Conservation (phyloP, 257 asterid species). For the Galeopsis tetrahit region DNA sequence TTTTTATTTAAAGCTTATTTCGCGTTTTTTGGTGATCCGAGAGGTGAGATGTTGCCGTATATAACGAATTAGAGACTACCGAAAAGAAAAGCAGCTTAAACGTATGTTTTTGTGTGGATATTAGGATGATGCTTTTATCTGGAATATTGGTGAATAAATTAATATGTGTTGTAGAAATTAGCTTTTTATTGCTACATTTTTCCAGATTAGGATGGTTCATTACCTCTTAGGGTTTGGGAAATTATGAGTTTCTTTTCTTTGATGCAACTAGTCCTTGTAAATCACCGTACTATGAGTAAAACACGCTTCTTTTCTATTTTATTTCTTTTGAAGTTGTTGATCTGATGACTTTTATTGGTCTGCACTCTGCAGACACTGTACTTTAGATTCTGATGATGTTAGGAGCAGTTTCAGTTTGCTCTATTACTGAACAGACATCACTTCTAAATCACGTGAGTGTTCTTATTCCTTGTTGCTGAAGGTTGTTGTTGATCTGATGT, state of each 20-base stretch:
- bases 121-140: background rate
- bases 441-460: constrained; percentile 47
- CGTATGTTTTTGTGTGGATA: background rate
- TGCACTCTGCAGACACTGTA: constrained; percentile 42
- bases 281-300: background rate
- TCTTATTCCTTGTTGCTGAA: constrained; percentile 21
- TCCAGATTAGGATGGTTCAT: background rate
- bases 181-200: background rate
- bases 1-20: constrained; percentile 7
- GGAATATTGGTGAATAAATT: constrained; percentile 6
- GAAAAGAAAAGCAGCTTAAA: background rate
- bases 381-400: constrained; percentile 30
- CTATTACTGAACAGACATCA: constrained; percentile 35
- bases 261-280: constrained; percentile 4
- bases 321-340: background rate
- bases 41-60: background rate
- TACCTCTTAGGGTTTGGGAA: background rate
- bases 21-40: constrained; percentile 8
- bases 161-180: background rate
- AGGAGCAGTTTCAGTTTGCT: constrained; percentile 47
- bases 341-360: constrained; percentile 4
- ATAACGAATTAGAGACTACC: constrained; percentile 15
- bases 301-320: background rate
- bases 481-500: constrained; percentile 20
- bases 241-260: background rate